Base-by-base conservation (phyloP, 1,284 basidiomycete genomes). In the Bothia castanella region DNA sequence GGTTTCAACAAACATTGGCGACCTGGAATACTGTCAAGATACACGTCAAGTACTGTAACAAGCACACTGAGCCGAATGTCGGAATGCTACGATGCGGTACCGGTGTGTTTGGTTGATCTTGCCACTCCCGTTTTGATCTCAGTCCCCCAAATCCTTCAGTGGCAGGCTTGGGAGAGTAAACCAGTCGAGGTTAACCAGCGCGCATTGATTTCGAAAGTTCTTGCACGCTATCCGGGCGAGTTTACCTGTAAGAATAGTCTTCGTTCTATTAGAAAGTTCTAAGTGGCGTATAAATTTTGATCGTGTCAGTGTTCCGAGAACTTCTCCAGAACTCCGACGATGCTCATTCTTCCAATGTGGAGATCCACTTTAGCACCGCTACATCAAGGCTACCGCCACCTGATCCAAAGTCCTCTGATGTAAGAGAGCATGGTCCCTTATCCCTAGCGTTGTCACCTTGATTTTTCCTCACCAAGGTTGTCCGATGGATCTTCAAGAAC, bases 291-390 rank as follows among this genome's bases (percentile, higher is more conserved):
- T n/a, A n/a, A n/a, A n/a, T n/a, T 42, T 12, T 30, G 25, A 23
- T 4, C 13, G 44, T 6, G 19, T 34, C 48, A 80, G 90, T 95
- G 38, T 95, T 93, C 62, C 80, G 94, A 37, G 94, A 98, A 67
- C 81, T 97, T 12, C 73, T 97, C 0, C 78, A 98, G 74, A 98
- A 98, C 66, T 95, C 94, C 13, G 94, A 97, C 66, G 95, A 98
- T 71, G 94, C 92, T 0, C 85, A 83, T 35, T 88, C 93, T 8
- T 82, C 79, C 50, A 73, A 80, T 32, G 91, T 89, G 5, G 88
- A 94, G 68, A 89, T 95, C 58, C 80, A 78, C 53, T 93, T 93
- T 58, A 82, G 89, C 63, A 89, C 89, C 0, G 71, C 82, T 62
- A 65, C 62, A 9, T 19, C 49, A 42, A 19, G 45, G 37, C 13